These are phyloP conservation scores for Phytophthora cryptogea DNA, from an alignment of 352 stramenopile species.

Conservation along the genomic window DNA sequence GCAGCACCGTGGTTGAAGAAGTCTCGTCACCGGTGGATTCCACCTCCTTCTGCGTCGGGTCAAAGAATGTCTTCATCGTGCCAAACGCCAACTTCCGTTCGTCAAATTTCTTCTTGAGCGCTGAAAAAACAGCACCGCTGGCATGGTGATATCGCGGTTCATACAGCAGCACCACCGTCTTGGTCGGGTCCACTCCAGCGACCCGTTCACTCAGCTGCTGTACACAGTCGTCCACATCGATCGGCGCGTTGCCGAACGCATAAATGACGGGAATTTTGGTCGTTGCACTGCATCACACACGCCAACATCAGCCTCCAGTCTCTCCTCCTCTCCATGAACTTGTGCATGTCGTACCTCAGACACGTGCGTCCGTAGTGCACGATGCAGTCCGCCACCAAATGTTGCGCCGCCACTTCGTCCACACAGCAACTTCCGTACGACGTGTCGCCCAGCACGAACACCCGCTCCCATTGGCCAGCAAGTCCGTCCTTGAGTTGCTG, in stretches of 20 bases:
- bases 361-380: slow-evolving; percentile 96
- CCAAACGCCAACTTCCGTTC: slow-evolving; percentile 57
- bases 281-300: slow-evolving; percentile 46
- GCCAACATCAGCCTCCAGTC: not conserved
- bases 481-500: slow-evolving; percentile 62
- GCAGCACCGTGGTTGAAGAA: slow-evolving; percentile 22
- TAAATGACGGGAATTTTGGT: slow-evolving; percentile 92
- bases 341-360: slow-evolving; percentile 50
- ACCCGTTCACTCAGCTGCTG: slow-evolving; percentile 43
- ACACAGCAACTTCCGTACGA: slow-evolving; percentile 96
- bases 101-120: slow-evolving; percentile 41
- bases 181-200: slow-evolving; percentile 33
- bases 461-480: slow-evolving; percentile 53
- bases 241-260: slow-evolving; percentile 80
- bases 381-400: slow-evolving; percentile 93
- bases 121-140: slow-evolving; percentile 53
- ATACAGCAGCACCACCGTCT: slow-evolving; percentile 90
- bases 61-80: slow-evolving; percentile 74
- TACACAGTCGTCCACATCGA: slow-evolving; percentile 65
- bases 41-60: slow-evolving; percentile 43
- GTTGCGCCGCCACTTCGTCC: slow-evolving; percentile 94
- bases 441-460: slow-evolving; percentile 96
- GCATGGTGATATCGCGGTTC: slow-evolving; percentile 90
- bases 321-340: not conserved
- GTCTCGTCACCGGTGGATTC: not conserved